Base-by-base conservation (phyloP, 2,329 filamentous ascomycete genomes). In the Claviceps purpurea region DNA sequence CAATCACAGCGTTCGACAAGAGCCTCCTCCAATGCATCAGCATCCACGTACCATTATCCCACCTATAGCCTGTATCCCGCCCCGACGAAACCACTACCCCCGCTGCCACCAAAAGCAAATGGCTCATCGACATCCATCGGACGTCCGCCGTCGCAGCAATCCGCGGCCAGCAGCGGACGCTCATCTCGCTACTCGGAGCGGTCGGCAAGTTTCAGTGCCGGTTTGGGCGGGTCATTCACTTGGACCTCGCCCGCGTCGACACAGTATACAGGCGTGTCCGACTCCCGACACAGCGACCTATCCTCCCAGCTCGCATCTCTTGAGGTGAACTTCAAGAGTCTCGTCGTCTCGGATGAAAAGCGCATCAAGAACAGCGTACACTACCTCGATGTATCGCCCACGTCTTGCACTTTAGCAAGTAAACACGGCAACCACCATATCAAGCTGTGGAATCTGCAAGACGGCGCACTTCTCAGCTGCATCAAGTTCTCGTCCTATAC, bases 371-470 rank as follows among this genome's bases (percentile, higher is more conserved):
- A 63, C 14, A 58, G 59, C 5, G 61, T 70, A 8, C 63, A 64
- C 55, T 68, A 63, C 50, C 58, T 70, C 30, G 68, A 71, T 55
- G 59, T 68, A 5, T 69, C 67, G 1, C 59, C 62, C 1, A 61
- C 59, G 1, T 63, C 64, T 0, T 59, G 62, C 4, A 63, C 63
- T 10, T 56, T 71, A 2, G 67, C 68, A 6, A 69, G 62, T 58
- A 66, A 66, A 51, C 63, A 66, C 40, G 64, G 64, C 30, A 65
- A 96, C 65, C 84, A 86, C 54, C 88, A 87, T 1, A 85, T 95
- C 54, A 95, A 95, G 69, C 87, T 96, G 51, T 96, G 89, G 85
- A 88, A 87, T 8, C 74, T 84, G 14, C 82, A 88, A 55, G 84
- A 89, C 61, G 89, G 90, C 24, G 85, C 90, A 58, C 81, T 88